Base-by-base conservation (phyloP, 345 rosid species). In the Citrus sinensis region DNA sequence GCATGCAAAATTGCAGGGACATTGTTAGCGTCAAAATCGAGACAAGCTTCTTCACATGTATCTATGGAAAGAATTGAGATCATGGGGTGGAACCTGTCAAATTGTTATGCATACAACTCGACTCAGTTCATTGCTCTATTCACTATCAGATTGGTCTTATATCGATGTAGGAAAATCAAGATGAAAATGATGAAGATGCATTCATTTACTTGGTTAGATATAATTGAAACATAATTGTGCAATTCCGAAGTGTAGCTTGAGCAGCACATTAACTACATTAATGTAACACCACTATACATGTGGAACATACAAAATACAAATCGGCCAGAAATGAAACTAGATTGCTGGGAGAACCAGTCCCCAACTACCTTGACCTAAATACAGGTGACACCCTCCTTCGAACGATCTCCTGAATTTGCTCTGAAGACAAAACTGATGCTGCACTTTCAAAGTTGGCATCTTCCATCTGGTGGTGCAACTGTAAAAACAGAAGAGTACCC, bases 381-480 rank as follows among this genome's bases (percentile, higher is more conserved):
- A 88, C 80, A 65, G 97, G 97, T 6, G 96, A 90, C 9, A 84
- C 90, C 80, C 87, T 91, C 76, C 92, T 89, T 63, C 80, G 81
- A 62, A 83, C 90, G 35, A 88, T 86, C 85, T 88, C 99, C 65
- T 88, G 88, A 79, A 92, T 85, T 82, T 90, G 86, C 58, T 91
- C 98, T 6, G 72, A 5, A 27, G 96, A 84, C 68, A 93, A 79
- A 72, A 93, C 68, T 1, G 92, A 92, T 25, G 92, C 89, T 78
- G 78, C 86, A 11, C 72, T 71, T 1, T 83, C 92, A 70, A 95
- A 95, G 77, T 83, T 83, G 16, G 86, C 88, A 78, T 63, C 82
- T 82, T 90, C 91, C 86, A 92, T 51, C 73, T 91, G 93, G 75
- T 80, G 82, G 63, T 80, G 95, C 78, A 93, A 71, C 97, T 95